A percentile compares a stretch with the other conserved stretches of the same genome.
These are phyloP conservation scores for Eucalyptus tenuipes DNA, from an alignment of 345 rosid species.

Conservation along the genomic window DNA sequence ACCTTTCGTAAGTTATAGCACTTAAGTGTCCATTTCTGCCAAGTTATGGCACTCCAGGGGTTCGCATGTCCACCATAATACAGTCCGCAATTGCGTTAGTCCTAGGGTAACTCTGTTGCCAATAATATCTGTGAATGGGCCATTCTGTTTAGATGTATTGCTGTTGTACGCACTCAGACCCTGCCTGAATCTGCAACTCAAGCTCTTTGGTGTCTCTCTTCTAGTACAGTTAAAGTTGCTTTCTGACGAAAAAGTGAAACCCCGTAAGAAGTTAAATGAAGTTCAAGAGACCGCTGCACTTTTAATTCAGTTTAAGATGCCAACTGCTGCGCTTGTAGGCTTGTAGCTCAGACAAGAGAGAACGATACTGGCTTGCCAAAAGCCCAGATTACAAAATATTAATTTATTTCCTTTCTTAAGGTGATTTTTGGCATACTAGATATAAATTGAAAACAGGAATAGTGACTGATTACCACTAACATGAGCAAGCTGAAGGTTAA, in stretches of 20 bases:
- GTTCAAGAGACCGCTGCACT: too few species aligned
- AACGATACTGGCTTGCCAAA: background rate
- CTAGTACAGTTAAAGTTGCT: background rate
- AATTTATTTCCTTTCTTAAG: background rate
- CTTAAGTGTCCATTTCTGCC: too few species aligned
- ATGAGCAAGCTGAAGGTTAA: background rate
- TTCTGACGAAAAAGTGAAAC: background rate
- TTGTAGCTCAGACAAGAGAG: background rate
- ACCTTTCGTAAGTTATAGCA: too few species aligned
- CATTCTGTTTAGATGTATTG: background rate
- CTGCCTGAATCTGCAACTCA: background rate
- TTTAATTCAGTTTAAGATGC: too few species aligned
- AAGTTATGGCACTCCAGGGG: too few species aligned
- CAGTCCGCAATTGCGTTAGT: background rate
- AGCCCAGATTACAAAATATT: background rate
- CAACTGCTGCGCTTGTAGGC: background rate
- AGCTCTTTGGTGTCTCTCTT: background rate
- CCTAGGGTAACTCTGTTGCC: background rate
- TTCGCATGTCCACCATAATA: too few species aligned
- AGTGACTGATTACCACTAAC: background rate
- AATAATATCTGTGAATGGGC: background rate
- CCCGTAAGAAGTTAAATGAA: background rate
- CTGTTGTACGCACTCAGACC: background rate
- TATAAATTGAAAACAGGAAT: background rate
- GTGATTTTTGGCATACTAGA: background rate